phyloP scores from a whole-genome alignment of 176 grass and related monocot species.

The Ensete ventricosum region DNA sequence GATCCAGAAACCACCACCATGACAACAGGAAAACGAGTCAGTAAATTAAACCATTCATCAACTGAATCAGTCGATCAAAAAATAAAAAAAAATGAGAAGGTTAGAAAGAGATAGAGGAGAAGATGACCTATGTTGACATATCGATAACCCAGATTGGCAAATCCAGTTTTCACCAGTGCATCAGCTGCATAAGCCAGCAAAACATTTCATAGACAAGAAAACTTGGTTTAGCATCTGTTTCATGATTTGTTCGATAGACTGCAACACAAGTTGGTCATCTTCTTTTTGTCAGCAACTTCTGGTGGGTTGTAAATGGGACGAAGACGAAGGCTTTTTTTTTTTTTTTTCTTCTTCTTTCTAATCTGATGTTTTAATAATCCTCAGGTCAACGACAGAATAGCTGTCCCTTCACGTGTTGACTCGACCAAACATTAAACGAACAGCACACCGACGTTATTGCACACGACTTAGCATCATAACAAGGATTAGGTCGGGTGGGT shows the following conservation, averaged over 20 bases:
- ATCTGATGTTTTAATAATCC: too few relatives aligned
- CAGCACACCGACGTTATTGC: too few relatives aligned
- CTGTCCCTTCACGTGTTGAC: background rate
- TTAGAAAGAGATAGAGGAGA: background rate
- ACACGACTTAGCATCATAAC: background rate
- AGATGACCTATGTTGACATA: slow-evolving; percentile 76
- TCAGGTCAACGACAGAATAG: too few relatives aligned
- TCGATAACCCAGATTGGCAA: slow-evolving; percentile 60
- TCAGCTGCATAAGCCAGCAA: slow-evolving; percentile 47
- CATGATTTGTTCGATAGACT: background rate
- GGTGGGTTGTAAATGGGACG: background rate
- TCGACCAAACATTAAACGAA: background rate
- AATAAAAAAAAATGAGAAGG: background rate
- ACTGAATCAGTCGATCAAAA: background rate
- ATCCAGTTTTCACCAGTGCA: slow-evolving; percentile 61
- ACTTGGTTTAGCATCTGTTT: background rate
- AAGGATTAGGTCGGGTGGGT: background rate
- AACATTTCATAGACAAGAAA: background rate
- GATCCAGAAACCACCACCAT: background rate
- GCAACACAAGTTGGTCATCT: background rate
- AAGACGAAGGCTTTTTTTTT: background rate
- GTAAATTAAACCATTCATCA: background rate
- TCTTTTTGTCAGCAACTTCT: background rate
- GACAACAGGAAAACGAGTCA: background rate
- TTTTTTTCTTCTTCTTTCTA: too few relatives aligned